These are phyloP conservation scores for Pseudogymnoascus pannorum DNA, from an alignment of 2,329 filamentous ascomycete genomes.

Conservation along the genomic window DNA sequence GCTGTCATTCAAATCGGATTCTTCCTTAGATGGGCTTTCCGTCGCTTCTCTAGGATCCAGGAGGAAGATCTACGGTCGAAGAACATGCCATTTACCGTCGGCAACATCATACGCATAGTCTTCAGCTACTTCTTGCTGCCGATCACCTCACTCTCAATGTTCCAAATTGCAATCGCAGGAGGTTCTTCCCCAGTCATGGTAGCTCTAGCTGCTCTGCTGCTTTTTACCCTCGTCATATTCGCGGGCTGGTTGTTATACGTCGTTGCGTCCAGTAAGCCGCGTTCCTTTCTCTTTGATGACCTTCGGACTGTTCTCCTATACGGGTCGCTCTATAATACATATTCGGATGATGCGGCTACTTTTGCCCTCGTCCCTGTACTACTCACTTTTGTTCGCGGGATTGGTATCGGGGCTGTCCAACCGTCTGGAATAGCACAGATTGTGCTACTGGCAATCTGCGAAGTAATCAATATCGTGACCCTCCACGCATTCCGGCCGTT, in stretches of 20 bases:
- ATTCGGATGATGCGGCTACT: slow-evolving; percentile 83
- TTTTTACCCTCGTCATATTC: slow-evolving; percentile 66
- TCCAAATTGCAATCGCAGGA: slow-evolving; percentile 73
- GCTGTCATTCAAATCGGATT: slow-evolving; percentile 72
- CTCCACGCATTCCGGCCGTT: slow-evolving; percentile 87
- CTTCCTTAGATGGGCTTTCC: slow-evolving; percentile 66
- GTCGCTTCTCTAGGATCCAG: slow-evolving; percentile 59
- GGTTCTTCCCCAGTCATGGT: slow-evolving; percentile 64
- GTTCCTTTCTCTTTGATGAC: slow-evolving; percentile 87
- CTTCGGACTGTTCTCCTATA: slow-evolving; percentile 83
- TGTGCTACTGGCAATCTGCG: slow-evolving; percentile 85
- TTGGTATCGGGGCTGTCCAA: slow-evolving; percentile 89
- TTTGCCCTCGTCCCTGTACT: slow-evolving; percentile 85
- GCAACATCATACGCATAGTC: slow-evolving; percentile 74
- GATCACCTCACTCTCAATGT: slow-evolving; percentile 78
- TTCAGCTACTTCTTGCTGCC: slow-evolving; percentile 92
- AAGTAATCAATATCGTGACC: slow-evolving; percentile 82
- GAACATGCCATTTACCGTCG: slow-evolving; percentile 79
- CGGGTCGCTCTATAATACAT: slow-evolving; percentile 94
- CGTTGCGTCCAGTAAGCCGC: slow-evolving; percentile 72
- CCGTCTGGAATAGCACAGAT: slow-evolving; percentile 89
- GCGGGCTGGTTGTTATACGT: slow-evolving; percentile 72
- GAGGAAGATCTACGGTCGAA: slow-evolving; percentile 87
- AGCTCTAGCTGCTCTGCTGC: slow-evolving; percentile 65
- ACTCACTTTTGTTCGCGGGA: slow-evolving; percentile 75